Evolutionary conservation across 768 basidiomycete genomes (phyloP), one percentile per base, ranked within the genome.

Genomic region (Antrodiella citrinella): DNA sequence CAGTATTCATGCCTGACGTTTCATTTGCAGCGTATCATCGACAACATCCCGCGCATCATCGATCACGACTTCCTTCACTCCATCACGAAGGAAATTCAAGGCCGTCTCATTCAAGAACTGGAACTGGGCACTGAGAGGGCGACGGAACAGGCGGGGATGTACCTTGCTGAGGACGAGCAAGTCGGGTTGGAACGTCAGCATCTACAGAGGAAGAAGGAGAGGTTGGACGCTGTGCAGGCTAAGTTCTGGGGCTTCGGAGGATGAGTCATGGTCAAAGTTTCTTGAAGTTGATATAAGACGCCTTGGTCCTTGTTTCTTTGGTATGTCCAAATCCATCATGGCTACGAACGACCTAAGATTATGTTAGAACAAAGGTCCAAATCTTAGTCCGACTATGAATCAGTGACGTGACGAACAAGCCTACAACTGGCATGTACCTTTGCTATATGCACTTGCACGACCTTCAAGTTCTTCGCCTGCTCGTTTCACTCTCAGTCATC

Each of bases 11-110:
- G 7, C 15, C 41, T 9, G n/a, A 43, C 19, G 41, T 18, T n/a
- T 22, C 7, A n/a, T 43, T 43, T 9, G n/a, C 50, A 44, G 53
- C 40, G 53, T 11, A 51, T 54, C 21, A 54, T 54, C 30, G 53
- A 54, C 38, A 54, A 54, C 43, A 54, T 54, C n/a, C 53, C 53
- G 2, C 49, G 53, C 7, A 45, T 51, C 40, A 51, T 54, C 15
- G 53, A 54, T 35, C 53, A 54, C 43, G 50, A 48, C 50, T 54
- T 54, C 45, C 47, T 54, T 3, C 50, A 40, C 47, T 22, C 46
- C 20, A 51, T 54, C 35, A 49, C 20, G 2, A 26, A 45, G 30
- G 46, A 54, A 20, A 3, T 54, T 12, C 50, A 54, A 23, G 13
- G 10, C 3, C 4, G 44, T 1, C 47, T 54, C 4, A 51, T 51